Evolutionary conservation across 768 basidiomycete species (phyloP).

Genomic region (Lactarius psammicola): DNA sequence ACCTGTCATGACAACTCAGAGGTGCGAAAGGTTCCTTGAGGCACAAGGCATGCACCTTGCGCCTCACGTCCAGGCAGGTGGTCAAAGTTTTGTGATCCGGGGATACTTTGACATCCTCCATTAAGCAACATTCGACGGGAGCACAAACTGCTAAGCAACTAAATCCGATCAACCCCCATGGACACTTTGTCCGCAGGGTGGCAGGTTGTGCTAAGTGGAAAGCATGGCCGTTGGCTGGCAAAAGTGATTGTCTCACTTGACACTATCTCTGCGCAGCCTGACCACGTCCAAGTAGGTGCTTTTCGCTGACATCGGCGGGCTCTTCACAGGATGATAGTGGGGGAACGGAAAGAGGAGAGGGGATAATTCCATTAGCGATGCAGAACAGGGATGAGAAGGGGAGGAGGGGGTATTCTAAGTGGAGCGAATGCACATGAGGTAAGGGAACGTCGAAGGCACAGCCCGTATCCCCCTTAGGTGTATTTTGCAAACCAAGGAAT

Average conservation of each 20-base stretch:
- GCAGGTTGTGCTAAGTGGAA: neutral
- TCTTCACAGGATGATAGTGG: neutral
- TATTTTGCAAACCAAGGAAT: constrained; percentile 80
- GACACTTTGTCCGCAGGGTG: neutral
- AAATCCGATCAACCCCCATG: neutral
- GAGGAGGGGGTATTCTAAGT: neutral
- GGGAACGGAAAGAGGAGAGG: neutral
- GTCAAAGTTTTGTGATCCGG: neutral
- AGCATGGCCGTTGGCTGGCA: neutral
- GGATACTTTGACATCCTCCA: neutral
- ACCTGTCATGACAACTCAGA: neutral
- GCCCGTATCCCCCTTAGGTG: neutral
- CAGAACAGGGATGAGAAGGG: constrained; percentile 15
- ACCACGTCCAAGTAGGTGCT: neutral
- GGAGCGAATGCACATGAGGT: neutral
- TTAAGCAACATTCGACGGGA: neutral
- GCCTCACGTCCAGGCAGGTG: neutral
- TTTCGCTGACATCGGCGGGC: neutral
- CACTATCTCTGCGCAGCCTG: neutral
- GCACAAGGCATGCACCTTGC: neutral
- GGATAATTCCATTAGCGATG: constrained; percentile 1
- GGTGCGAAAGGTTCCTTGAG: neutral
- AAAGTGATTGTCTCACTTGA: neutral
- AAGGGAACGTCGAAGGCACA: neutral
- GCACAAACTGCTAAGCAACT: neutral